These are phyloP conservation scores for Phialophora expanda DNA, from an alignment of 2,329 filamentous ascomycete genomes.

Conservation along the genomic window DNA sequence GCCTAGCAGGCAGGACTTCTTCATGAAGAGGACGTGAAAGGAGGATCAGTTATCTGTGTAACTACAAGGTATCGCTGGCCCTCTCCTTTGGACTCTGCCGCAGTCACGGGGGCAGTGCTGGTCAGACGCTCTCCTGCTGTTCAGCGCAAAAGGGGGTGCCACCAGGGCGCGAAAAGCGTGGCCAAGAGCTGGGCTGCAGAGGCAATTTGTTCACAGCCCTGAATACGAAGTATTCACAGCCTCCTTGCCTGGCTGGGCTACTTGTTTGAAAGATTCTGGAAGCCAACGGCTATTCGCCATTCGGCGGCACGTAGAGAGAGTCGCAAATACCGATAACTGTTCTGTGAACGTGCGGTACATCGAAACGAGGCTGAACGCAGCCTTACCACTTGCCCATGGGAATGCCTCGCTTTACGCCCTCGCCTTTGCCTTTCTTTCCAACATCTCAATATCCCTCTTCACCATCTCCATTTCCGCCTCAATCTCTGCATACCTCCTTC, in stretches of 20 bases:
- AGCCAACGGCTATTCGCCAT: neutral
- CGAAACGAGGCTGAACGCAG: neutral
- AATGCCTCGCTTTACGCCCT: neutral
- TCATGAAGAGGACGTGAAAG: neutral
- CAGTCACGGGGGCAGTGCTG: neutral
- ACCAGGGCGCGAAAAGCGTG: neutral
- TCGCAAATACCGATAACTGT: neutral
- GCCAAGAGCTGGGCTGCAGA: neutral
- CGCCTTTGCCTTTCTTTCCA: constrained; percentile 27
- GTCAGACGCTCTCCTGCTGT: neutral
- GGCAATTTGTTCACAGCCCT: neutral
- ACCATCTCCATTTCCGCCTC: constrained; percentile 48
- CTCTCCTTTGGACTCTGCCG: neutral
- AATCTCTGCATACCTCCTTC: constrained; percentile 47
- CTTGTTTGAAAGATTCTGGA: neutral
- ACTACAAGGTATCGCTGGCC: neutral
- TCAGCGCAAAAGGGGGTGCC: neutral
- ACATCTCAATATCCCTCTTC: constrained; percentile 45
- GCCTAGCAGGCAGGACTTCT: neutral
- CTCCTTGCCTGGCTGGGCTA: neutral
- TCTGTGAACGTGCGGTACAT: neutral
- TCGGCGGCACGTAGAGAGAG: neutral
- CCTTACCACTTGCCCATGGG: neutral
- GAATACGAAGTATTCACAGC: neutral
- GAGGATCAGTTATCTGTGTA: neutral